Base-by-base conservation (phyloP, 306 rosid genomes). In the Prunus armeniaca region DNA sequence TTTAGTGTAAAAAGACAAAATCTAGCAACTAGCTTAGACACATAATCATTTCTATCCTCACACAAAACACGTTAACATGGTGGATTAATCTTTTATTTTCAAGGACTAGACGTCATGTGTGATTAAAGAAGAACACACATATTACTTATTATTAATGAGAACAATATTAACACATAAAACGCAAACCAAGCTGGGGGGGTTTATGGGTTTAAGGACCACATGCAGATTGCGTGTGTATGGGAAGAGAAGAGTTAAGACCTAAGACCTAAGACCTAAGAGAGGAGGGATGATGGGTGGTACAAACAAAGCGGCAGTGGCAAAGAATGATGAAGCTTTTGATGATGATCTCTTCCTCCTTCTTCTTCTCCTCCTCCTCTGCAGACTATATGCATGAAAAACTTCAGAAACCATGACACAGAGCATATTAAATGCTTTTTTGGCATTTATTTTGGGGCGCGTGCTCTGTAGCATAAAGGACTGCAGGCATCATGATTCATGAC, bases 391-490 rank as follows among this genome's bases (percentile, higher is more conserved):
- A 49, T 49, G 54, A 62, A 81, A 76, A 62, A 71, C 72, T 83
- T 81, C 89, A 17, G 80, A 80, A 88, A 85, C 82, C 77, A 74
- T 86, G 92, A 86, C 74, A 27, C 67, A 25, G 10, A 27, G 72
- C 54, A 51, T 76, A 75, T 80, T 77, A 69, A 84, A 38, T 87
- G 84, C 45, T 32, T 65, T 65, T 27, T 50, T 64, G 20, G 68
- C 91, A 85, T 85, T 90, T 71, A 79, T 54, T 78, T 88, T 84
- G 95, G 85, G 89, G 70, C 86, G 91, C 93, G 90, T 92, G 91
- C 93, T 87, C 19, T 32, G n/a, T 75, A 22, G 50, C 75, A 55
- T 43, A 38, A 78, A 78, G 73, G 76, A 70, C 64, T 75, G n/a
- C 76, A 82, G 51, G 12, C 81, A 63, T 78, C 80, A 80, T 65